A percentile compares a stretch with the other conserved stretches of the same genome.
phyloP scores from a whole-genome alignment of 345 rosid species.

The Zanthoxylum bungeanum region DNA sequence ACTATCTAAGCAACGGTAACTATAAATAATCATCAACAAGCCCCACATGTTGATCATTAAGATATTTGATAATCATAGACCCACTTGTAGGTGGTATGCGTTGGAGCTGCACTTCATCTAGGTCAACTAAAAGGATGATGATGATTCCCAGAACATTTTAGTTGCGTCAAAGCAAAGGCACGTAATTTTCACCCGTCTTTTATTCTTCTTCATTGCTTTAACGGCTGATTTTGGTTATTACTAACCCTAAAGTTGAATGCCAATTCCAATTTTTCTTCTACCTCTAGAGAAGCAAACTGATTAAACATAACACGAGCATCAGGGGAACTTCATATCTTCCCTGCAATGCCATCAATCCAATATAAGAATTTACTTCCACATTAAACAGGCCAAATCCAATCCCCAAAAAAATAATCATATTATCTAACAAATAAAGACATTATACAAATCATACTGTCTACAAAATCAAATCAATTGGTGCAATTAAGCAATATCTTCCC shows the following conservation, averaged over 20 bases:
- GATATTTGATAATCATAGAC: not conserved
- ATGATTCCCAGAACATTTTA: constrained; percentile 4
- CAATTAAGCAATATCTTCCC: constrained; percentile 8
- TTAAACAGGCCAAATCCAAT: not conserved
- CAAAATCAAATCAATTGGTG: not conserved
- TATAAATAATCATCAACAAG: not conserved
- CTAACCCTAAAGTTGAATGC: not conserved
- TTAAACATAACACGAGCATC: constrained; percentile 5
- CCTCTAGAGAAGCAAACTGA: not conserved
- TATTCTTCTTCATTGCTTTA: not conserved
- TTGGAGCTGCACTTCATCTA: not conserved
- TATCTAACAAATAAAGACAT: no score
- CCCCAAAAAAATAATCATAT: not conserved
- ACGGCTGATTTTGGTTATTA: not conserved
- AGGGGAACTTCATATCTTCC: not conserved
- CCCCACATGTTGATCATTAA: not conserved
- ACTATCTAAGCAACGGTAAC: constrained; percentile 5
- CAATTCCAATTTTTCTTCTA: not conserved
- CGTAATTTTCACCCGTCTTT: constrained; percentile 12
- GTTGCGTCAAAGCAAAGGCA: constrained; percentile 19
- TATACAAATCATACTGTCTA: not conserved
- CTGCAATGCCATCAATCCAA: constrained; percentile 8
- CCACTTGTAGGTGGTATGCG: not conserved
- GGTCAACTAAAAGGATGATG: not conserved
- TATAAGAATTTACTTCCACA: not conserved